Evolutionary conservation across 2,329 filamentous ascomycete genomes (phyloP), one percentile per base, ranked within the genome.

Genomic region (Fusarium coicis): DNA sequence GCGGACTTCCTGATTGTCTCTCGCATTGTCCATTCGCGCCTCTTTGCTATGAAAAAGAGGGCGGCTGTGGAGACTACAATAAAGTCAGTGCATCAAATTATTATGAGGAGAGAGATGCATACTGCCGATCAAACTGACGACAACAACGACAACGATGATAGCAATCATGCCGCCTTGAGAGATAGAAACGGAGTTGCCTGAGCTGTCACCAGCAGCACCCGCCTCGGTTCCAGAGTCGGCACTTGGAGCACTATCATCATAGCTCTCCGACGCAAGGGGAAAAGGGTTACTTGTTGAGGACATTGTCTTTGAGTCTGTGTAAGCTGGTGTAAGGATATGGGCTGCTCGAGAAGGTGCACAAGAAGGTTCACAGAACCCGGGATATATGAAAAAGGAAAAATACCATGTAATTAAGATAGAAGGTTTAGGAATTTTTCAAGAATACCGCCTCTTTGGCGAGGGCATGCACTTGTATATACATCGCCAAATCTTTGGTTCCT

Each of bases 1-100:
- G 90, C 90, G 4, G 93, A 95, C 72, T 89, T 89, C 62, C 91
- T 88, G 64, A 97, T 86, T 36, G 87, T 92, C 79, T 93, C 90
- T 66, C 91, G 89, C 74, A 96, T 85, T 74, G 91, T 93, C 94
- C 94, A 96, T 81, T 95, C 93, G 52, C 91, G 90, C 84, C 94
- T 95, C 86, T 96, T 96, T 62, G 94, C 93, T 42, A 96, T 80
- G 81, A 92, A 94, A 84, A 93, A 97, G 34, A 96, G 88, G 5
- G 90, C 83, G 6, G 90, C 89, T 39, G 88, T 91, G 28, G 86
- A 86, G 70, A 91, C 92, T 93, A 73, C 44, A 11, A 28, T 7
- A 18, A 39, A 56, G 66, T 78, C 58, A 78, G 74, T 39, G 57
- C 18, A 32, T 55, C 32, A 34, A n/a, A 36, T 12, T 16, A 30